Evolutionary conservation across 345 rosid genomes (phyloP), one percentile per base, ranked within the genome.

Genomic region (Noccaea caerulescens): DNA sequence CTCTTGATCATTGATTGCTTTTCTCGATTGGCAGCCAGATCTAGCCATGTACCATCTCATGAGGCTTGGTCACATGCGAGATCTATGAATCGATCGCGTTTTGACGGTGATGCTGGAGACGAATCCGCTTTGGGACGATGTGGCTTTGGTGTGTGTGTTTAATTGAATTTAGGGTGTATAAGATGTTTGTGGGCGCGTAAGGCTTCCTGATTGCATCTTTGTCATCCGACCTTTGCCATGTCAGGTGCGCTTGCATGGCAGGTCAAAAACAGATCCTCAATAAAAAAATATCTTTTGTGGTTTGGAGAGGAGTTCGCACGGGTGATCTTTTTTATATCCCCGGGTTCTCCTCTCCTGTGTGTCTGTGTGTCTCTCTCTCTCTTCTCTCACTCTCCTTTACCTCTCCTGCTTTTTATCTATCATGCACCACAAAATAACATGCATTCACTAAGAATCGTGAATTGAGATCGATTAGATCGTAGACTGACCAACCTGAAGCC

Each of bases 231-330:
- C 96, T 89, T 89, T 89, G 96, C 92, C 89, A 87, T 85, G 87
- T 16, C 84, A 81, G 96, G 96, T 89, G 96, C 90, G 96, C 96
- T 89, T 82, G 96, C 87, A 78, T 85, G 96, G 96, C 92, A 77
- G 96, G 92, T 89, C 96, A 70, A 73, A 44, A 32, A 59, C 70
- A 32, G 10, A 16, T 81, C 30, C 68, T 75, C 64, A 82, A 86
- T 81, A 85, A 88, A 88, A 47, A 11, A 1, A 3, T 0, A 3
- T 1, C 0, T 76, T 80, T 82, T 61, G 81, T 82, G 64, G 69
- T 76, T 55, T 50, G 6, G 87, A 83, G 97, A 75, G 92, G 95
- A 83, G 97, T 56, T 85, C 95, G 97, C 88, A 89, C 80, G 87
- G 88, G 86, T 66, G 0, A 27, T 66, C 20, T 3, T 68, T 30